Evolutionary conservation across 1,284 basidiomycete genomes (phyloP).

Genomic region (Rhodotorula sp.): DNA sequence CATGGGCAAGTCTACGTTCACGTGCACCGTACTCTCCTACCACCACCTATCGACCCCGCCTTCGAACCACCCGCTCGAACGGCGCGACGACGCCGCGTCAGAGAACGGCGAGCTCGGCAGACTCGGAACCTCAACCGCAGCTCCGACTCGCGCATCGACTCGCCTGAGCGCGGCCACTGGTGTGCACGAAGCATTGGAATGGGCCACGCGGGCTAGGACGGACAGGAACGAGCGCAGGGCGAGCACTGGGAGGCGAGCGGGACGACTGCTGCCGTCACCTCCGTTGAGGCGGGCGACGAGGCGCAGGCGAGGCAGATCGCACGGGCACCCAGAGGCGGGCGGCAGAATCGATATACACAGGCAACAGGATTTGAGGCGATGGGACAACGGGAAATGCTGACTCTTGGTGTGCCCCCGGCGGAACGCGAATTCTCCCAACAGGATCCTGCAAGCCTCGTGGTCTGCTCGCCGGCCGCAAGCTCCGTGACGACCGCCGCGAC

Average conservation of each 20-base stretch:
- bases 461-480: constrained; percentile 98
- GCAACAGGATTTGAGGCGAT: not conserved
- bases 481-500: constrained; percentile 87
- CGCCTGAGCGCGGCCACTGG: no score
- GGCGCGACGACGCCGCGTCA: no score
- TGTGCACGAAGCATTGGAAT: no score
- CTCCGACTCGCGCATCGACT: not conserved
- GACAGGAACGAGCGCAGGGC: no score
- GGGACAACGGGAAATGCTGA: not conserved
- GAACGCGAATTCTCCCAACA: not conserved
- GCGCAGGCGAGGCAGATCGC: no score
- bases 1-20: constrained; percentile 13
- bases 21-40: not conserved
- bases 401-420: not conserved
- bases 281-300: no score
- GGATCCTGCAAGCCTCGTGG: constrained; percentile 71
- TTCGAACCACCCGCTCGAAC: not conserved
- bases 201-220: no score
- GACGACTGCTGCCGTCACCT: no score
- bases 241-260: no score
- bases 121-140: no score
- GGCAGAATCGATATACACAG: not conserved
- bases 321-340: no score
- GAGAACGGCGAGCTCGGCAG: not conserved
- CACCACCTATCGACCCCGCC: not conserved